Evolutionary conservation across 169 alveolate genomes (phyloP), one percentile per base, ranked within the genome.

Genomic region (Eimeria tenella): DNA sequence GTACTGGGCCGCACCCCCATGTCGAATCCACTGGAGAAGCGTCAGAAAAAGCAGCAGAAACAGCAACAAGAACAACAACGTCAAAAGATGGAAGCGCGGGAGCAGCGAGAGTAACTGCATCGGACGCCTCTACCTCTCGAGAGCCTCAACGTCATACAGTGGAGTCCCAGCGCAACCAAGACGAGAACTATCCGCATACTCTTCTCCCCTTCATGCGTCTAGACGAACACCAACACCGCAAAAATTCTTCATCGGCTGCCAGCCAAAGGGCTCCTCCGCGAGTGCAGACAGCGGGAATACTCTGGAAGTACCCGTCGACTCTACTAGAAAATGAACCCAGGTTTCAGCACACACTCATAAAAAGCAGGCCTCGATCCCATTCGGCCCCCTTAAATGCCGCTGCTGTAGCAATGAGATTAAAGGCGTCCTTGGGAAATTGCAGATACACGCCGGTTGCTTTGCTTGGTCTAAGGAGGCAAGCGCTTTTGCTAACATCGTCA

Each of bases 301-400:
- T 31, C 2, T 31, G 42, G 42, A 31, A 31, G 42, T 31, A 31
- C 42, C 42, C 42, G 42, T 31, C 42, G 42, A 31, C 42, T 31
- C 42, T 31, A 31, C 42, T 0, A 2, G 42, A 31, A 31, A 31
- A 31, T 31, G 42, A 31, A 31, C 42, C 42, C 42, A 31, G 42
- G 42, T 31, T 31, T 31, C 42, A 31, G 42, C 42, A 31, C 42
- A 31, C 1, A 58, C 1, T 42, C 68, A 77, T 13, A 52, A 31
- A 42, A 17, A 21, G 87, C 68, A 53, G 50, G 70, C 87, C 23
- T n/a, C 87, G 70, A n/a, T 23, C 87, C 65, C 87, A 77, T 5
- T 77, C 68, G 4, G 68, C 87, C 6, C 70, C 87, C n/a, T 8
- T 68, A 53, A 53, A 21, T 53, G 53, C 49, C 4, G 52, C 10